A percentile compares a stretch with the other conserved stretches of the same genome.
Conservation (phyloP, 768 basidiomycete genomes). For the Calocera viscosa region DNA sequence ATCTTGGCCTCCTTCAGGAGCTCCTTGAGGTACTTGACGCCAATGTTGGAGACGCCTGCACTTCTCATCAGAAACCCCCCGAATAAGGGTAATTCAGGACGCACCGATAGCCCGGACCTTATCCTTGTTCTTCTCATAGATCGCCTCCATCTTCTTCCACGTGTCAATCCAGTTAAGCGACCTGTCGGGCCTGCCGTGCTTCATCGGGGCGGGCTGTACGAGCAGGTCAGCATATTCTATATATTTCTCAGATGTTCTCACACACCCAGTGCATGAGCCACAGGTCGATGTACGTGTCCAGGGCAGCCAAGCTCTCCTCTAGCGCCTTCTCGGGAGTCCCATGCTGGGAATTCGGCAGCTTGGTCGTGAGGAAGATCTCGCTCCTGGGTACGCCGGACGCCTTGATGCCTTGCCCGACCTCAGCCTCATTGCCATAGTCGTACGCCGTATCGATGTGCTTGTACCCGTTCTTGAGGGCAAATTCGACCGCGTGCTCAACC, state of each 20-base stretch:
- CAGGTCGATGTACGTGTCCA: slow-evolving; percentile 71
- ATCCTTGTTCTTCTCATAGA: slow-evolving; percentile 50
- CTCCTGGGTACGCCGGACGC: slow-evolving; percentile 58
- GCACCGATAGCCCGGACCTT: slow-evolving; percentile 68
- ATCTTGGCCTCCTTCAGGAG: slow-evolving; percentile 41
- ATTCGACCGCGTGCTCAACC: slow-evolving; percentile 61
- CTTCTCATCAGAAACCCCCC: slow-evolving; percentile 12
- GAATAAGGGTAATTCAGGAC: slow-evolving; percentile 10
- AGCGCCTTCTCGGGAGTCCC: slow-evolving; percentile 47
- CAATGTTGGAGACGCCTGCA: slow-evolving; percentile 58
- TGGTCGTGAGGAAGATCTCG: slow-evolving; percentile 62
- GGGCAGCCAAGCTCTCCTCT: slow-evolving; percentile 49
- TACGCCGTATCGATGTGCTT: slow-evolving; percentile 58
- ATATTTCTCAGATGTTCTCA: background rate
- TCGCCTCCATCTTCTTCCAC: slow-evolving; percentile 64
- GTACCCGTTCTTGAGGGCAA: slow-evolving; percentile 64
- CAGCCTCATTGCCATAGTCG: slow-evolving; percentile 50
- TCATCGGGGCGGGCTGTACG: slow-evolving; percentile 59
- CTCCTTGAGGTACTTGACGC: slow-evolving; percentile 47
- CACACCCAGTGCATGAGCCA: slow-evolving; percentile 34
- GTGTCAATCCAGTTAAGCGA: slow-evolving; percentile 64
- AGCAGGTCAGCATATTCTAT: background rate
- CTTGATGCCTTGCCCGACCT: slow-evolving; percentile 72
- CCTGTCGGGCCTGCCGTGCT: slow-evolving; percentile 38
- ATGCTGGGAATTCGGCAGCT: slow-evolving; percentile 52